Base-by-base conservation (phyloP, 2,329 filamentous ascomycete genomes). In the Aspergillus terreus region DNA sequence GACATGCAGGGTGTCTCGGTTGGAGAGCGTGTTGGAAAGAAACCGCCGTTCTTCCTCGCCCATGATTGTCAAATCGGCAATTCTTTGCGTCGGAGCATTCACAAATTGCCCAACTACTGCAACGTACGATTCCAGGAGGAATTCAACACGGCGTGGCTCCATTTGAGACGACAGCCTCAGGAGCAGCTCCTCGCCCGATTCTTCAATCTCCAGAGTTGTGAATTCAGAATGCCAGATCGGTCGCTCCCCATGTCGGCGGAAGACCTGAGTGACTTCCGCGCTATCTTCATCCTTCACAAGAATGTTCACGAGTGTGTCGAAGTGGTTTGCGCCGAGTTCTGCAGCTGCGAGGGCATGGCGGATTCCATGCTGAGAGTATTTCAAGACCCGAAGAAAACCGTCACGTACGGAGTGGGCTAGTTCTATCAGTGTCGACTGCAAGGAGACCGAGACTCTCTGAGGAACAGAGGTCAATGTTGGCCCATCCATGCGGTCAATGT, bases 101-200 rank as follows among this genome's bases (percentile, higher is more conserved):
- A 45, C 30, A 17, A 45, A 45, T 7, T 30, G 23, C 27, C 15
- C 15, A 27, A 45, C 23, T 12, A 45, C 43, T 3, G 17, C 33
- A 12, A 14, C 25, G 14, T 45, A 45, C 1, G 43, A 27, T 6
- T 45, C 43, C 11, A 47, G 17, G 21, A 47, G 33, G 33, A 47
- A 47, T 11, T 47, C 45, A 30, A 47, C 32, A 36, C 45, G 45
- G 12, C 45, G 45, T 11, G 45, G 45, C n/a, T 47, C 45, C 45
- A 47, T 47, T 15, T n/a, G 17, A n/a, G 33, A 47, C 14, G 45
- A 38, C 21, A 47, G 45, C 14, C 27, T 47, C 33, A 47, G 4
- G 19, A 27, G 15, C 5, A 47, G 21, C 17, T 15, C 32, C 5
- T 47, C 19, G 35, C 27, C 35, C 14, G 15, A 21, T 23, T 45